Percentiles rank a stretch among this genome's conserved stretches.
These are phyloP conservation scores for Tolypocladium nubicola DNA, from an alignment of 2,329 filamentous ascomycete species.

Conservation along the genomic window DNA sequence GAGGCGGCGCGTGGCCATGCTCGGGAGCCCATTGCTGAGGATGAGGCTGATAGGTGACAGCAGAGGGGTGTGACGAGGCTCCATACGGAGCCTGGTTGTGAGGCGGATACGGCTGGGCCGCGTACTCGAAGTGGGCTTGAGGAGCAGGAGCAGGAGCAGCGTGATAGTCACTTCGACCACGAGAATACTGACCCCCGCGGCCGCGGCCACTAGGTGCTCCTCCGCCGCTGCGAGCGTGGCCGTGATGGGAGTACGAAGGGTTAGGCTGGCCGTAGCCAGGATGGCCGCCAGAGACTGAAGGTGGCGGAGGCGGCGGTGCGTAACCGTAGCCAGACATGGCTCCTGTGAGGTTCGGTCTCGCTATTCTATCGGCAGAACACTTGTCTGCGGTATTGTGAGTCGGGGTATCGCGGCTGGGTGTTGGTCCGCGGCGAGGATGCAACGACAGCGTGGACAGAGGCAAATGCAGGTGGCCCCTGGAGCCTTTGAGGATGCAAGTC, in stretches of 20 bases:
- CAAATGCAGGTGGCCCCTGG: neutral
- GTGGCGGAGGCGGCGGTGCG: conserved; percentile 41
- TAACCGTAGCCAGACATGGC: conserved; percentile 41
- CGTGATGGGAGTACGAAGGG: conserved; percentile 26
- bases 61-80: conserved; percentile 21
- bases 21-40: conserved; percentile 32
- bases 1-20: conserved; percentile 20
- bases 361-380: conserved; percentile 7
- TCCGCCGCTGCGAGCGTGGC: conserved; percentile 25
- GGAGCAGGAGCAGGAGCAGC: conserved; percentile 20
- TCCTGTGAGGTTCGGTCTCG: conserved; percentile 2
- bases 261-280: conserved; percentile 28
- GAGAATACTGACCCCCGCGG: conserved; percentile 27
- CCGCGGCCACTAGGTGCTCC: conserved; percentile 25
- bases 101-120: conserved; percentile 24
- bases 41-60: conserved; percentile 24
- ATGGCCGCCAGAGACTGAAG: conserved; percentile 17
- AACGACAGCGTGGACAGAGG: no score
- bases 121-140: conserved; percentile 32
- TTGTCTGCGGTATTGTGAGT: conserved; percentile 5
- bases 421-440: neutral
- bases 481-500: neutral
- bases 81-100: conserved; percentile 19
- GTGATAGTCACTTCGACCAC: conserved; percentile 30
- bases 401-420: neutral